Evolutionary conservation across 805 yeast genomes (phyloP).

Genomic region (Candida ponderosae): DNA sequence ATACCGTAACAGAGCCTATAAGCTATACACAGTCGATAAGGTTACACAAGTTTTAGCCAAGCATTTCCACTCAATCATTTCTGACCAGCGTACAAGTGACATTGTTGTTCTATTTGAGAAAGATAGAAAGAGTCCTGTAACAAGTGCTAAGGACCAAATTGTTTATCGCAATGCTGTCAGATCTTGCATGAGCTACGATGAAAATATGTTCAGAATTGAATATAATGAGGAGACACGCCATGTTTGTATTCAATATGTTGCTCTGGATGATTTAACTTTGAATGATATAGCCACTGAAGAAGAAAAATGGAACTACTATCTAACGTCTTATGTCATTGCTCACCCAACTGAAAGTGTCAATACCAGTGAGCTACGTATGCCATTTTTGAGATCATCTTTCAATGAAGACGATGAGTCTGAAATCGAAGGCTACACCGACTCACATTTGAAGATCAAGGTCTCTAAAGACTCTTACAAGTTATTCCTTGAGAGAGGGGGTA

Average conservation of each 20-base stretch:
- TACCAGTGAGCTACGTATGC: slow-evolving; percentile 65
- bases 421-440: slow-evolving; percentile 53
- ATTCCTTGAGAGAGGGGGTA: slow-evolving; percentile 71
- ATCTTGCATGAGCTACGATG: slow-evolving; percentile 73
- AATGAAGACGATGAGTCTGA: slow-evolving; percentile 46
- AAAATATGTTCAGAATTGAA: slow-evolving; percentile 85
- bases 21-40: slow-evolving; percentile 87
- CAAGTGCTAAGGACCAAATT: slow-evolving; percentile 83
- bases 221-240: slow-evolving; percentile 45
- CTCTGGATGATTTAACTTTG: slow-evolving; percentile 81
- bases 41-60: slow-evolving; percentile 78
- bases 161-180: slow-evolving; percentile 85
- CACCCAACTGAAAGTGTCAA: slow-evolving; percentile 97
- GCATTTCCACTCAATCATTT: slow-evolving; percentile 77
- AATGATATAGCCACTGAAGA: slow-evolving; percentile 61
- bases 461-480: slow-evolving; percentile 73
- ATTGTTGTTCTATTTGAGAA: slow-evolving; percentile 74
- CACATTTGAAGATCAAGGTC: slow-evolving; percentile 71
- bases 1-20: slow-evolving; percentile 87
- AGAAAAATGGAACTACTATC: slow-evolving; percentile 87
- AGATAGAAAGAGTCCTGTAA: slow-evolving; percentile 56
- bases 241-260: slow-evolving; percentile 74
- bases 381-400: slow-evolving; percentile 59
- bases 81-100: slow-evolving; percentile 75
- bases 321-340: slow-evolving; percentile 87